Percentiles rank a stretch among this genome's conserved stretches.
Conservation (phyloP, 202 grass and related monocot genomes). For the Panicum hallii region DNA sequence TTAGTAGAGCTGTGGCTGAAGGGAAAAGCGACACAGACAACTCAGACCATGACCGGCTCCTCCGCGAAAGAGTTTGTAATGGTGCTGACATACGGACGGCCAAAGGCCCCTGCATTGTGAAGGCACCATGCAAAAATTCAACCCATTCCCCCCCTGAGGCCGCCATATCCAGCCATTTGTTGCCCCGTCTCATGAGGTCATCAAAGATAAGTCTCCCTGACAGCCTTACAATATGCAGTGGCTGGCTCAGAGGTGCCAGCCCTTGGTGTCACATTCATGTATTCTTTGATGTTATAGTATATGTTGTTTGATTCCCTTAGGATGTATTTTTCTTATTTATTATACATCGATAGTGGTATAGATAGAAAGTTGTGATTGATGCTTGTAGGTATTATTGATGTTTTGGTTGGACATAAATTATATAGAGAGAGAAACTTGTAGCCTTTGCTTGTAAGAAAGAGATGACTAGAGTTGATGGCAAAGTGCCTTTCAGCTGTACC, state of each 20-base stretch:
- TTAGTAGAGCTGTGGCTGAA: slow-evolving; percentile 72
- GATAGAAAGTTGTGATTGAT: slow-evolving; percentile 51
- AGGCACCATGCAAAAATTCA: slow-evolving; percentile 24
- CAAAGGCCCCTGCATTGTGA: slow-evolving; percentile 42
- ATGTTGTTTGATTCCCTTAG: slow-evolving; percentile 55
- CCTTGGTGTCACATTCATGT: slow-evolving; percentile 55
- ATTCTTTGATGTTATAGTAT: slow-evolving; percentile 50
- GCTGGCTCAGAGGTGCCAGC: slow-evolving; percentile 45
- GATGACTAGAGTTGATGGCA: slow-evolving; percentile 36
- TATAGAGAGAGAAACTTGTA: slow-evolving; percentile 28
- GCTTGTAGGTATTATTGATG: slow-evolving; percentile 49
- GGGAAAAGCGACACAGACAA: slow-evolving; percentile 44
- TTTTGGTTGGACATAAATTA: slow-evolving; percentile 54
- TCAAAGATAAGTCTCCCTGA: slow-evolving; percentile 33
- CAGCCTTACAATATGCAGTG: slow-evolving; percentile 22
- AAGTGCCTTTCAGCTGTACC: slow-evolving; percentile 31
- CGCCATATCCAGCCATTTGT: slow-evolving; percentile 39
- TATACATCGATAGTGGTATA: slow-evolving; percentile 38
- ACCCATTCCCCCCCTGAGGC: slow-evolving; percentile 14
- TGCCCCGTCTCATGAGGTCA: slow-evolving; percentile 21
- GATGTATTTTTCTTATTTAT: slow-evolving; percentile 50
- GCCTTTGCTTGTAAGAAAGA: slow-evolving; percentile 56
- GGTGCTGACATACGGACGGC: slow-evolving; percentile 68
- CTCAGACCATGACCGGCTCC: slow-evolving; percentile 53
- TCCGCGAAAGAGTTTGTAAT: slow-evolving; percentile 67